Conservation (phyloP, 805 yeast species). For the Lachancea meyersii region DNA sequence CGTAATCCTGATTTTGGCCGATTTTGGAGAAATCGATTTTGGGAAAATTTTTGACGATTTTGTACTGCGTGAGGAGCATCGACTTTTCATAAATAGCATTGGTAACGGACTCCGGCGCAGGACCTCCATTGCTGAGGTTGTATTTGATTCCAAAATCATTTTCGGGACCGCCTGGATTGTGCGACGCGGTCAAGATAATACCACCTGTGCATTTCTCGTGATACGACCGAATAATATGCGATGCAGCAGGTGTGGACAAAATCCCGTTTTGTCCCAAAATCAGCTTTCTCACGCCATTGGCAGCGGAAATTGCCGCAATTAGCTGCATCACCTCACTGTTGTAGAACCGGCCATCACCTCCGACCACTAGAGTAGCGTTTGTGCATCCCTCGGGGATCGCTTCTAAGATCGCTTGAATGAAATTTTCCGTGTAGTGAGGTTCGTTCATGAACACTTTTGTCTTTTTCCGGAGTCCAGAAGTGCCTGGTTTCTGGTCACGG, state of each 20-base stretch:
- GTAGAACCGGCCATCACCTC: slow-evolving; percentile 96
- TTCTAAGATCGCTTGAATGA: slow-evolving; percentile 76
- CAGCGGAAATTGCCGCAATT: slow-evolving; percentile 80
- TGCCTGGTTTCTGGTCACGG: slow-evolving; percentile 93
- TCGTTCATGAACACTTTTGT: slow-evolving; percentile 72
- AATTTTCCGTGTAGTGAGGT: slow-evolving; percentile 82
- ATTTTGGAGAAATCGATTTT: slow-evolving; percentile 54
- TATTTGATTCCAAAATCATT: slow-evolving; percentile 94
- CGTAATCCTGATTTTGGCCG: slow-evolving; percentile 45
- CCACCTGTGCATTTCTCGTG: slow-evolving; percentile 74
- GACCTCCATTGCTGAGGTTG: slow-evolving; percentile 93
- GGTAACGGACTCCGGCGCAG: slow-evolving; percentile 95
- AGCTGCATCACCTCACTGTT: slow-evolving; percentile 74
- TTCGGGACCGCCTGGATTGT: slow-evolving; percentile 94
- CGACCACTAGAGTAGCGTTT: slow-evolving; percentile 75
- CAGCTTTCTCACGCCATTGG: slow-evolving; percentile 80
- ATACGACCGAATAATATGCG: slow-evolving; percentile 78
- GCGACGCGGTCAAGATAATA: slow-evolving; percentile 91
- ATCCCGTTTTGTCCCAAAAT: slow-evolving; percentile 86
- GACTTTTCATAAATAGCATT: slow-evolving; percentile 75
- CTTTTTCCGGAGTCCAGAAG: slow-evolving; percentile 92
- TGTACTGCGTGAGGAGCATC: slow-evolving; percentile 51
- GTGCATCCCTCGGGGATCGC: slow-evolving; percentile 86
- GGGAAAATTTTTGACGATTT: slow-evolving; percentile 52
- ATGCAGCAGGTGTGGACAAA: slow-evolving; percentile 92